Base-by-base conservation (phyloP, 2,329 filamentous ascomycete genomes). In the Neofusicoccum parvum region DNA sequence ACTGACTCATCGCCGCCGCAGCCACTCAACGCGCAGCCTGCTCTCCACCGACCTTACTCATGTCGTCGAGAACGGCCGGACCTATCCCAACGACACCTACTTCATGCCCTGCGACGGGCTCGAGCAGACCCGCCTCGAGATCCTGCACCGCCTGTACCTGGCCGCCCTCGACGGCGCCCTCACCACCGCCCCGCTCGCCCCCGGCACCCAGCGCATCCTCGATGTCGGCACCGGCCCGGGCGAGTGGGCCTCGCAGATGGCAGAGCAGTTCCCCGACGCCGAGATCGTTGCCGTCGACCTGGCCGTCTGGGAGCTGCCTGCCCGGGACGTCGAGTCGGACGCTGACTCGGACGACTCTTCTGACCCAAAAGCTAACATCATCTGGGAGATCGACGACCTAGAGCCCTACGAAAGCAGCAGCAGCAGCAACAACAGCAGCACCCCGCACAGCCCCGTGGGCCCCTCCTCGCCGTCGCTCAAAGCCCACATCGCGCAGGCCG, bases 91-190 rank as follows among this genome's bases (percentile, higher is more conserved):
- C 71, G 80, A 84, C 39, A 81, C 82, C 39, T 90, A 89, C 71
- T 87, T 82, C 73, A 88, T 90, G 82, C 88, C 88, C 14, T 89
- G 89, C 73, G 88, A 90, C 70, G 85, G 89, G 51, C 77, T 82
- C 51, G 88, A 90, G 72, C 87, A 89, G 74, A 86, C 86, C 51
- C 85, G 88, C 48, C 75, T 89, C 59, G 83, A 85, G 66, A 80
- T 90, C 62, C 79, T 86, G 45, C 87, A 90, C 69, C 87, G 89
- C 72, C 84, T 89, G 53, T 89, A 87, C 70, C 76, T 88, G 15
- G 69, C 72, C 20, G 74, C 75, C 27, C 69, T 79, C 5, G 71
- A 75, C 60, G 76, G 75, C 6, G 74, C 72, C 43, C 69, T 79
- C 37, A 78, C 76, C 7, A 78, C 76, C n/a, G 74, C 74, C 12